These are phyloP conservation scores for Hymenoscyphus albidus DNA, from an alignment of 2,329 filamentous ascomycete species.

Conservation along the genomic window DNA sequence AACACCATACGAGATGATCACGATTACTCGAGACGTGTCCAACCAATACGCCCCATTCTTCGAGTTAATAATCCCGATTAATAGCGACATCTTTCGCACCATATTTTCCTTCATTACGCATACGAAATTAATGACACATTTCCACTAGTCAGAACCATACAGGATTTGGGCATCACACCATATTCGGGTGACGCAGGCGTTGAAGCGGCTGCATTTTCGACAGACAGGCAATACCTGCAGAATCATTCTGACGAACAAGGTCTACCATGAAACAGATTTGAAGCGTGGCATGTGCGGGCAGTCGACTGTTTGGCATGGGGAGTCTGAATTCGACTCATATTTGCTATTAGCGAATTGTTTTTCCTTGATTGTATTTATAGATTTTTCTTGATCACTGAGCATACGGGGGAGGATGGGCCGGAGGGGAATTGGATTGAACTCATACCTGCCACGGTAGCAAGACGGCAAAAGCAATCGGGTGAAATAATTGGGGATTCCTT, in stretches of 20 bases:
- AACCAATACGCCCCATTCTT: slow-evolving; percentile 48
- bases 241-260: slow-evolving; percentile 2
- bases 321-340: not conserved
- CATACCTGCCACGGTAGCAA: slow-evolving; percentile 3
- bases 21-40: slow-evolving; percentile 55
- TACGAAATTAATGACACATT: slow-evolving; percentile 26
- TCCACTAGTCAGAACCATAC: slow-evolving; percentile 20
- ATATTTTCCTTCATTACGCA: slow-evolving; percentile 19
- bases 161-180: slow-evolving; percentile 25
- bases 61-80: slow-evolving; percentile 62
- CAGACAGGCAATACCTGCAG: slow-evolving; percentile 11
- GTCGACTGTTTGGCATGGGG: not conserved
- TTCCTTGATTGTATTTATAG: slow-evolving; percentile 4
- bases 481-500: not conserved
- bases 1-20: slow-evolving; percentile 62
- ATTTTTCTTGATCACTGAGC: slow-evolving; percentile 4
- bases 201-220: slow-evolving; percentile 13
- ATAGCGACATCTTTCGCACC: slow-evolving; percentile 3
- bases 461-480: not conserved
- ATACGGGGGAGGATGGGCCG: not conserved
- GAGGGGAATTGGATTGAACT: slow-evolving; percentile 2
- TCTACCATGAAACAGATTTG: slow-evolving; percentile 6
- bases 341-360: slow-evolving; percentile 1
- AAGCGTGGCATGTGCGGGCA: not conserved
- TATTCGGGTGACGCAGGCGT: slow-evolving; percentile 25